These are phyloP conservation scores for Dacryopinax primogenitus DNA, from an alignment of 768 basidiomycete genomes.

Conservation along the genomic window DNA sequence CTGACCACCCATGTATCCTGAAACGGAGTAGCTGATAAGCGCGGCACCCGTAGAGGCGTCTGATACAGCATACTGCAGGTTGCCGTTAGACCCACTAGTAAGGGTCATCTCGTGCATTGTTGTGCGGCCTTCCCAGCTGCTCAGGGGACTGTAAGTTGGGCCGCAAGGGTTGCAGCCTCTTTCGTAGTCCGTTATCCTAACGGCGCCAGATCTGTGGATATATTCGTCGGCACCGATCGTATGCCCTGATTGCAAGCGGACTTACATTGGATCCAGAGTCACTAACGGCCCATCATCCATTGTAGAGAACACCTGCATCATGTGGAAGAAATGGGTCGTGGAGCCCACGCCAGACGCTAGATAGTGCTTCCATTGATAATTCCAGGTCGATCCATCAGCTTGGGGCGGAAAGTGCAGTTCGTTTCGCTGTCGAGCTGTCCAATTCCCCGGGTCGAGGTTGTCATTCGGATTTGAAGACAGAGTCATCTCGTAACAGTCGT, in stretches of 20 bases:
- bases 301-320: conserved; percentile 11
- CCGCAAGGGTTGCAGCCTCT: neutral
- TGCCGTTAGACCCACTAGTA: neutral
- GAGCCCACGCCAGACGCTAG: neutral
- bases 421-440: conserved; percentile 9
- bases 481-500: conserved; percentile 9
- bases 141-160: neutral
- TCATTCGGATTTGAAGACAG: conserved; percentile 5
- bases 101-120: neutral
- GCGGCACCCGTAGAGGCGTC: neutral
- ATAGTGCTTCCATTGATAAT: neutral
- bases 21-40: neutral
- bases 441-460: conserved; percentile 7
- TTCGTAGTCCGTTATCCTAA: neutral
- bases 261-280: conserved; percentile 1
- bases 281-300: neutral
- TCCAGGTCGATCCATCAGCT: neutral
- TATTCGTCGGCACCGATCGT: neutral
- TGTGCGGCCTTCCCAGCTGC: neutral
- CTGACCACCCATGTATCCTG: neutral
- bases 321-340: conserved; percentile 11
- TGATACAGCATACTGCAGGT: neutral
- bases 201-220: neutral
- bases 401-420: conserved; percentile 2
- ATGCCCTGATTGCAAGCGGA: no score